Base-by-base conservation (phyloP, 352 stramenopile genomes). In the Phytophthora citrophthora region DNA sequence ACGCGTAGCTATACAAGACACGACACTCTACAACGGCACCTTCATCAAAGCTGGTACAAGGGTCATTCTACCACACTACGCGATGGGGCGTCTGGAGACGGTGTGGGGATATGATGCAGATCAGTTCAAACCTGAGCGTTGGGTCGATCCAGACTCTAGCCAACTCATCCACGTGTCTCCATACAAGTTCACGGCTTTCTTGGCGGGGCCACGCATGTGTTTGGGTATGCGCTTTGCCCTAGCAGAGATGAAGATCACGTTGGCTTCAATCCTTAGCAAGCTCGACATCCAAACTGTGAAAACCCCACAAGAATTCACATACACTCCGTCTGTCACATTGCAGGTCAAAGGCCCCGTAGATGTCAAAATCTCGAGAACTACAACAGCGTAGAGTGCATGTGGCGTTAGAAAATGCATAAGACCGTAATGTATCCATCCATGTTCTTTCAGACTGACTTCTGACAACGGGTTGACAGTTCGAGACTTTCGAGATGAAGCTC, bases 1-100 rank as follows among this genome's bases (percentile, higher is more conserved):
- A 18, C 82, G 84, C 23, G 65, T 76, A 16, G 70, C 76, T 0
- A 61, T 67, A 1, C 26, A 77, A 20, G 83, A 92, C 47, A 84
- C 85, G 26, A 75, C 79, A 9, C 70, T 93, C 10, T 80, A 77
- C 50, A 79, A 95, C 36, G 82, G 83, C 27, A 93, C 83, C 2
- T 74, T 79, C 44, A 55, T 95, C 24, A 73, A 72, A 29, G 68
- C 75, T 41, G 86, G 86, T 8, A 80, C 71, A 16, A 68, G 75
- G 1, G 68, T 92, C 27, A 62, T 86, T 23, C 73, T 93, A 24
- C 68, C 80, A 4, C 76, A 83, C 26, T 95, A 88, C 63, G 77
- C 76, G 9, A 86, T 89, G 45, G 80, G 70, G 2, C 72, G 75
- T 23, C 62, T 86, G 15, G 69, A 72, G 27, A 76, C 63, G 32